Evolutionary conservation across 2,329 filamentous ascomycete genomes (phyloP).

Genomic region (Truncatella angustata): DNA sequence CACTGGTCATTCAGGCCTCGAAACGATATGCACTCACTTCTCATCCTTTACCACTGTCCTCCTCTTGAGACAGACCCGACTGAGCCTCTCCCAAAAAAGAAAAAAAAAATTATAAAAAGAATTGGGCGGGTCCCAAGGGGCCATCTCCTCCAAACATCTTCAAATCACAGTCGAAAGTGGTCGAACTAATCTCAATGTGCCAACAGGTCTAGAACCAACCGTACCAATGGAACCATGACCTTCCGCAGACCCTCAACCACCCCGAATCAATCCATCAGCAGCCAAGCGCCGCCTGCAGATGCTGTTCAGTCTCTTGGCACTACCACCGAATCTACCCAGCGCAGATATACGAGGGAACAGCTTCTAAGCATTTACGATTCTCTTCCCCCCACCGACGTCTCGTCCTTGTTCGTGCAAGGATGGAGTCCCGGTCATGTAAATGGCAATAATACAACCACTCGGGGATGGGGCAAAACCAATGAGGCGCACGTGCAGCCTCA

Average conservation of each 20-base stretch:
- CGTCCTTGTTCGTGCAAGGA: conserved; percentile 67
- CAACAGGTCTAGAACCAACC: conserved; percentile 5
- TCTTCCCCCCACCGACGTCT: conserved; percentile 54
- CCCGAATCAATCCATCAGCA: conserved; percentile 41
- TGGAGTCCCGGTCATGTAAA: conserved; percentile 79
- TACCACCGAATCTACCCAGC: conserved; percentile 53
- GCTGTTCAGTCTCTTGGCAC: conserved; percentile 23
- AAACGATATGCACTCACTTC: too few relatives aligned
- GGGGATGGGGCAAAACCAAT: conserved; percentile 74
- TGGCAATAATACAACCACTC: conserved; percentile 61
- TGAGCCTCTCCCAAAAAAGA: too few relatives aligned
- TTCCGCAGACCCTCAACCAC: conserved; percentile 64
- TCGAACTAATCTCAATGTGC: not conserved
- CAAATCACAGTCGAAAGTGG: not conserved
- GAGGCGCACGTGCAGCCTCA: conserved; percentile 72
- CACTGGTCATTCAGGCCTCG: too few relatives aligned
- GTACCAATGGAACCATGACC: conserved; percentile 59
- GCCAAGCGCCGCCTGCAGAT: conserved; percentile 33
- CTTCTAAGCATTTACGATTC: conserved; percentile 70
- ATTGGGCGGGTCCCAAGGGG: too few relatives aligned
- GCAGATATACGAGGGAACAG: conserved; percentile 76
- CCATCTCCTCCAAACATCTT: too few relatives aligned
- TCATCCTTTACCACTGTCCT: too few relatives aligned
- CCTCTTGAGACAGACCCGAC: too few relatives aligned
- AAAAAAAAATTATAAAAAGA: too few relatives aligned